Evolutionary conservation across 768 basidiomycete species (phyloP).

Genomic region (Mycena galericulata): DNA sequence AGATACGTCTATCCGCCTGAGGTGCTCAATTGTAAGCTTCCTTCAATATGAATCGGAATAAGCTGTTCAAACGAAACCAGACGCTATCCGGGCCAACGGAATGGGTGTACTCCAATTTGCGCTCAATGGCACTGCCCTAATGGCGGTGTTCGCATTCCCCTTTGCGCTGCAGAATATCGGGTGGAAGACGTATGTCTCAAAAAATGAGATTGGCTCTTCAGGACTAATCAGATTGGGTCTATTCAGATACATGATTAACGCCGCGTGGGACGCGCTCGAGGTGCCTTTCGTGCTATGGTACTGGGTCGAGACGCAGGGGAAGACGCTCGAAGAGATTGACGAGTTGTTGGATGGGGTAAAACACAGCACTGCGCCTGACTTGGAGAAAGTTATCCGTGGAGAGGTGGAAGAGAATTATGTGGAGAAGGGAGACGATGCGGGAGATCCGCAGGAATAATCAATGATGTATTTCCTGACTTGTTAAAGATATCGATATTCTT

Average conservation of each 20-base stretch:
- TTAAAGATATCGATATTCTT: too few relatives aligned
- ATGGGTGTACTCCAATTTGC: slow-evolving; percentile 37
- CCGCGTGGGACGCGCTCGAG: slow-evolving; percentile 38
- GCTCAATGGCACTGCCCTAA: slow-evolving; percentile 37
- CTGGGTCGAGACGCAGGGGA: slow-evolving; percentile 40
- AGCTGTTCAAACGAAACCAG: too few relatives aligned
- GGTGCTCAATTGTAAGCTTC: slow-evolving; percentile 38
- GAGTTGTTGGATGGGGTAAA: slow-evolving; percentile 38
- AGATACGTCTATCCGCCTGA: slow-evolving; percentile 39
- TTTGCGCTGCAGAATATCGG: slow-evolving; percentile 35
- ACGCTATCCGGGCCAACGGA: slow-evolving; percentile 39
- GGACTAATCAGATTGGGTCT: too few relatives aligned
- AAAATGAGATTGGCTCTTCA: too few relatives aligned
- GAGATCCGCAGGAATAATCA: slow-evolving; percentile 14
- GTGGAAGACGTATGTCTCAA: slow-evolving; percentile 35
- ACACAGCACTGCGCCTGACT: slow-evolving; percentile 35
- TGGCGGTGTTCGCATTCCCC: slow-evolving; percentile 40
- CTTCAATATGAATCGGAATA: too few relatives aligned
- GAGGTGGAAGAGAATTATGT: slow-evolving; percentile 1
- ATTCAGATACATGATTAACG: slow-evolving; percentile 38
- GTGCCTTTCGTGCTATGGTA: slow-evolving; percentile 34
- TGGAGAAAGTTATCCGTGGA: slow-evolving; percentile 35
- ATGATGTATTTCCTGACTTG: too few relatives aligned
- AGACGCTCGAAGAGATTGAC: slow-evolving; percentile 40
- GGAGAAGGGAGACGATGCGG: slow-evolving; percentile 5